Conservation (phyloP, 23 red algal species). For the Gracilaria gracilis region DNA sequence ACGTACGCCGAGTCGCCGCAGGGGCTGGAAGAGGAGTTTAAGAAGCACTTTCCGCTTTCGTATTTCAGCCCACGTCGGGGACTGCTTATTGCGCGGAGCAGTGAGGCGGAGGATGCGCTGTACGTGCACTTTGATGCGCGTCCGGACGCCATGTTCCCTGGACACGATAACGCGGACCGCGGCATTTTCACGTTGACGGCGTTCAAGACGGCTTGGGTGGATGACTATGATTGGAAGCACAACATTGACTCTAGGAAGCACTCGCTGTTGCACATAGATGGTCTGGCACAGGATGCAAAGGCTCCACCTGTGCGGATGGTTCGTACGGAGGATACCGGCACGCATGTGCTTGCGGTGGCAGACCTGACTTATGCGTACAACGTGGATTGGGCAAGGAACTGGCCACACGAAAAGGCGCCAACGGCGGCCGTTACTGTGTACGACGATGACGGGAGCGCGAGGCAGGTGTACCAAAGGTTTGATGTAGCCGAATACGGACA, state of each 20-base stretch:
- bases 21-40: background rate
- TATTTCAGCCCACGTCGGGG: slow-evolving; percentile 30
- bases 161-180: slow-evolving; percentile 65
- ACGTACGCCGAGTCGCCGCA: slow-evolving; percentile 39
- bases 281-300: slow-evolving; percentile 63
- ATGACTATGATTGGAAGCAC: slow-evolving; percentile 18
- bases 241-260: slow-evolving; percentile 64
- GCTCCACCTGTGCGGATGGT: slow-evolving; percentile 53
- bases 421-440: background rate
- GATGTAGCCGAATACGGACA: background rate
- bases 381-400: slow-evolving; percentile 57
- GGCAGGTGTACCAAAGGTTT: background rate
- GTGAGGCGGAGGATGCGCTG: slow-evolving; percentile 16
- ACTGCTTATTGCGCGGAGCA: slow-evolving; percentile 39
- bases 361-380: slow-evolving; percentile 69
- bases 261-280: slow-evolving; percentile 47
- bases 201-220: slow-evolving; percentile 43
- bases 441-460: background rate
- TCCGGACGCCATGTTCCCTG: slow-evolving; percentile 53
- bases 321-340: slow-evolving; percentile 16
- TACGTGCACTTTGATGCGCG: slow-evolving; percentile 72
- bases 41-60: slow-evolving; percentile 10
- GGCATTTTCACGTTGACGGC: slow-evolving; percentile 55
- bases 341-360: slow-evolving; percentile 35
- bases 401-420: slow-evolving; percentile 29